phyloP scores from a whole-genome alignment of 768 basidiomycete species.

The Kwoniella sp. region DNA sequence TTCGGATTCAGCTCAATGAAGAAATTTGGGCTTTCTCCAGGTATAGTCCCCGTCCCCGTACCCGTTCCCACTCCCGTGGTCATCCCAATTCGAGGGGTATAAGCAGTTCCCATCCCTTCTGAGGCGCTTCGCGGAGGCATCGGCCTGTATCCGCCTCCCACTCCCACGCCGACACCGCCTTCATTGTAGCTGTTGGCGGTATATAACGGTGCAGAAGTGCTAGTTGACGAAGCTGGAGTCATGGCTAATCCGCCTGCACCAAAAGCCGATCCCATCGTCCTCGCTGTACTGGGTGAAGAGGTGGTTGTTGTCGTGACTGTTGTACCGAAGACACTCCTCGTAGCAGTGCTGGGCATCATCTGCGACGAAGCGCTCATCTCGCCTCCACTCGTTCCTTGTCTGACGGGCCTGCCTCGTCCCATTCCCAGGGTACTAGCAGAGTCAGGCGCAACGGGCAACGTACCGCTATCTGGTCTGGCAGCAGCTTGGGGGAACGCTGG shows the following conservation, averaged over 20 bases:
- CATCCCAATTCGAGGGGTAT: neutral
- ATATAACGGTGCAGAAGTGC: neutral
- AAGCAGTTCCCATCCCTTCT: neutral
- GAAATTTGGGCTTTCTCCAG: slow-evolving; percentile 17
- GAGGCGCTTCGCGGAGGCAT: neutral
- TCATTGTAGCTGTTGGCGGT: neutral
- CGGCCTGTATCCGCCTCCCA: neutral
- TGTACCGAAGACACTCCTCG: slow-evolving; percentile 10
- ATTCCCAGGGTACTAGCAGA: slow-evolving; percentile 8
- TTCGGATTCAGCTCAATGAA: slow-evolving; percentile 46
- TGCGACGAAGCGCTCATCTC: slow-evolving; percentile 4
- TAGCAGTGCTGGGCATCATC: slow-evolving; percentile 9
- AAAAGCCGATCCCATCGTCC: neutral
- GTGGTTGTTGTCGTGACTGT: neutral
- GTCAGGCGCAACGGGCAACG: slow-evolving; percentile 28
- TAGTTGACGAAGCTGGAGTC: neutral
- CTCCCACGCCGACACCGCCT: neutral
- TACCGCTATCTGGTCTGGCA: slow-evolving; percentile 44
- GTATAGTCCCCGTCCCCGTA: neutral
- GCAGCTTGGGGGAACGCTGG: slow-evolving; percentile 22
- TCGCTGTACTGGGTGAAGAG: slow-evolving; percentile 1
- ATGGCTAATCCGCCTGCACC: neutral
- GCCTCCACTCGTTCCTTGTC: neutral
- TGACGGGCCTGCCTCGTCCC: neutral
- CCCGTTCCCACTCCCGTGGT: slow-evolving; percentile 3